Conservation (phyloP, 2,329 filamentous ascomycete genomes). For the Talaromyces sp. region DNA sequence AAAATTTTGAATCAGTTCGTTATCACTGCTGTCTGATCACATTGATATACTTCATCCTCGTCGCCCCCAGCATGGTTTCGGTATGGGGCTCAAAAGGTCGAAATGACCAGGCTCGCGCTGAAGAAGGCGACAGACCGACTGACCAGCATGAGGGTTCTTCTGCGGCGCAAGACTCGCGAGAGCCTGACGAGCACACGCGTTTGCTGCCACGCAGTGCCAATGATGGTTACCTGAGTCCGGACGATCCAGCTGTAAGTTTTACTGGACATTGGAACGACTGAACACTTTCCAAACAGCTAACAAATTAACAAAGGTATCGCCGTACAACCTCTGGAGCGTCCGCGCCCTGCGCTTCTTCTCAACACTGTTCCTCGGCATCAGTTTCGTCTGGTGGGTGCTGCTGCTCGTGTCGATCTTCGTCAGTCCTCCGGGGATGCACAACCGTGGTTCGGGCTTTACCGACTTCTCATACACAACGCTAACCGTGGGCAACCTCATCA, state of each 20-base stretch:
- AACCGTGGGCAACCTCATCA: conserved; percentile 67
- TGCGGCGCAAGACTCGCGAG: conserved; percentile 14
- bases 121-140: not conserved
- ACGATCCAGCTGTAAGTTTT: conserved; percentile 66
- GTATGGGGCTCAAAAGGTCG: conserved; percentile 16
- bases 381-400: conserved; percentile 88
- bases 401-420: conserved; percentile 87
- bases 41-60: not conserved
- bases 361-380: conserved; percentile 66
- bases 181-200: conserved; percentile 58
- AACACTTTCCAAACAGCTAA: no score
- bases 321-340: conserved; percentile 92
- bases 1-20: not conserved
- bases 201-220: conserved; percentile 64
- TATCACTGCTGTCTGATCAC: not conserved
- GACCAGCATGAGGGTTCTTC: not conserved
- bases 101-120: conserved; percentile 2
- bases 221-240: conserved; percentile 62
- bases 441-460: conserved; percentile 86
- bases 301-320: conserved; percentile 53
- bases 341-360: conserved; percentile 74
- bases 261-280: no score
- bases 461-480: conserved; percentile 78
- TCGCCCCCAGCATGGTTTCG: conserved; percentile 19
- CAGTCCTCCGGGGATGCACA: conserved; percentile 79